Evolutionary conservation across 257 asterid species (phyloP).

Genomic region (Voacanga thouarsii): DNA sequence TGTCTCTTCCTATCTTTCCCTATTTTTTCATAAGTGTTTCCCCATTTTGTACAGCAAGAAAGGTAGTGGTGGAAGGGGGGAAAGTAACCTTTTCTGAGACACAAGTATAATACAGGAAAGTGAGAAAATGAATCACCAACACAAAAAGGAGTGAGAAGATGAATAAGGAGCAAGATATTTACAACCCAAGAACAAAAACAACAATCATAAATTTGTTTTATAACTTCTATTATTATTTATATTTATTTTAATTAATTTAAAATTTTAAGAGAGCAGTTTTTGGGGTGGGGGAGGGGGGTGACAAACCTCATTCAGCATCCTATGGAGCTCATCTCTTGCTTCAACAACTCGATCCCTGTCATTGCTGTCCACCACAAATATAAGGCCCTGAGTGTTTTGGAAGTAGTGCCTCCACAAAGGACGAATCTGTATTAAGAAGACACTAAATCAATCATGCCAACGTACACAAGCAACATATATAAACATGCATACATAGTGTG

Average conservation of each 20-base stretch:
- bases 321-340: slow-evolving; percentile 46
- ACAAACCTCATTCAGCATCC: slow-evolving; percentile 44
- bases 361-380: slow-evolving; percentile 46
- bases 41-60: background rate
- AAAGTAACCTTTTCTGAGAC: background rate
- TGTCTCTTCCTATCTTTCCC: background rate
- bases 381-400: slow-evolving; percentile 45
- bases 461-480: background rate
- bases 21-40: background rate
- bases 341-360: slow-evolving; percentile 45
- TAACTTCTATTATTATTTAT: no score
- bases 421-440: slow-evolving; percentile 30
- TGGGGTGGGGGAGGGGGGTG: background rate
- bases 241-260: background rate
- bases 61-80: background rate
- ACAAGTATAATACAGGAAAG: background rate
- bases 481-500: background rate
- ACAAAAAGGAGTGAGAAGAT: no score
- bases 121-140: background rate
- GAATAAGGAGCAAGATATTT: background rate
- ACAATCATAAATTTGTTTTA: background rate
- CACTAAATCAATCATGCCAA: background rate
- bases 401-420: slow-evolving; percentile 51
- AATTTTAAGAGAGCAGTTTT: no score
- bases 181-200: background rate